Evolutionary conservation across 768 basidiomycete genomes (phyloP).

Genomic region (Calocybe cyanea): DNA sequence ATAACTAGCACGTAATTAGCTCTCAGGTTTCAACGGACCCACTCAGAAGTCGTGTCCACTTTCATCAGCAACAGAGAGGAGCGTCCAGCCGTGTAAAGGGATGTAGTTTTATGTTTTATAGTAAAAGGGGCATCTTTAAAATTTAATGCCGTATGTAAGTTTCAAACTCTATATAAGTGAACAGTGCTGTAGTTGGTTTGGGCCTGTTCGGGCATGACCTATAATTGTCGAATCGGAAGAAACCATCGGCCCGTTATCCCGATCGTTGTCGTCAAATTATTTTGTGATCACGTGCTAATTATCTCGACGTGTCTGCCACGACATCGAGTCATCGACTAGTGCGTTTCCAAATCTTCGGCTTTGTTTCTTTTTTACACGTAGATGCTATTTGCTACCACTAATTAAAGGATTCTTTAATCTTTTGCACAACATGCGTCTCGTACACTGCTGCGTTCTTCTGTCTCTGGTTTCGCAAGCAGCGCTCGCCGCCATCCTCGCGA

Average conservation of each 20-base stretch:
- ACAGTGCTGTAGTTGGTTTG: too few relatives aligned
- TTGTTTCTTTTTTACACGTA: slow-evolving; percentile 15
- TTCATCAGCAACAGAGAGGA: too few relatives aligned
- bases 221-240: too few relatives aligned
- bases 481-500: slow-evolving; percentile 82
- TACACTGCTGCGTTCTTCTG: slow-evolving; percentile 33
- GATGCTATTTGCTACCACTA: slow-evolving; percentile 24
- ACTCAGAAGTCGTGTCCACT: too few relatives aligned
- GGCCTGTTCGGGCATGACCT: too few relatives aligned
- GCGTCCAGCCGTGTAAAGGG: too few relatives aligned
- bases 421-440: slow-evolving; percentile 32
- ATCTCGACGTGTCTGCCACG: slow-evolving; percentile 35
- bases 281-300: slow-evolving; percentile 17
- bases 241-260: not conserved
- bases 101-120: too few relatives aligned
- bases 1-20: too few relatives aligned
- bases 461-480: slow-evolving; percentile 38
- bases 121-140: too few relatives aligned
- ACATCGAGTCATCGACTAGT: slow-evolving; percentile 14
- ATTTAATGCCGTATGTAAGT: too few relatives aligned
- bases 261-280: not conserved
- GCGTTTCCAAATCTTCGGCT: slow-evolving; percentile 5
- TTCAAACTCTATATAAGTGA: too few relatives aligned
- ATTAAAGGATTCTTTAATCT: slow-evolving; percentile 17
- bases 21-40: too few relatives aligned